Evolutionary conservation across 2,329 filamentous ascomycete species (phyloP).

Genomic region (Akanthomyces lecanii): DNA sequence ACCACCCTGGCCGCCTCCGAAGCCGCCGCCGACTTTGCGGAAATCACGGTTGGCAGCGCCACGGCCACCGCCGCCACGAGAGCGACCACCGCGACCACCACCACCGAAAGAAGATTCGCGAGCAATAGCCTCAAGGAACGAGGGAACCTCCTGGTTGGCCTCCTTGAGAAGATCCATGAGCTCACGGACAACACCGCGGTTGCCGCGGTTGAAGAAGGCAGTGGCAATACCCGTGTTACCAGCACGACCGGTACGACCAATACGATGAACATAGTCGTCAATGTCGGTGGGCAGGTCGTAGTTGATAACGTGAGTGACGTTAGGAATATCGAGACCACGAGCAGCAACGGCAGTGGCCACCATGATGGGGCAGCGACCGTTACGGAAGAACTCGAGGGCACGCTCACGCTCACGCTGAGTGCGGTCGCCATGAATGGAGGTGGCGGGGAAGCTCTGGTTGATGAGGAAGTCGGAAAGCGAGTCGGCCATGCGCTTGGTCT

Average conservation of each 20-base stretch:
- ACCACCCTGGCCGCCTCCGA: constrained; percentile 24
- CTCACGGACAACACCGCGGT: constrained; percentile 95
- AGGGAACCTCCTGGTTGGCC: constrained; percentile 92
- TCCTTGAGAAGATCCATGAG: constrained; percentile 97
- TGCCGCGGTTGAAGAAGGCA: constrained; percentile 99
- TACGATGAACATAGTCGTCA: constrained; percentile 98
- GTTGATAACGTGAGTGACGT: constrained; percentile 97
- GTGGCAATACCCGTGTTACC: constrained; percentile 98
- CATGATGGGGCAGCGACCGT: constrained; percentile 89
- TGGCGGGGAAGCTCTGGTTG: constrained; percentile 97
- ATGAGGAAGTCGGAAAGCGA: constrained; percentile 96
- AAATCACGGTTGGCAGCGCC: constrained; percentile 79
- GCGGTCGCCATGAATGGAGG: constrained; percentile 96
- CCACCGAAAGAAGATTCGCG: constrained; percentile 87
- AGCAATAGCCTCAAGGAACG: constrained; percentile 95
- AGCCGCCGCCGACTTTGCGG: constrained; percentile 62
- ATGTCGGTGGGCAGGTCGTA: constrained; percentile 99
- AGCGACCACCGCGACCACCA: constrained; percentile 53
- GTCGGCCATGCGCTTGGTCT: constrained; percentile 99
- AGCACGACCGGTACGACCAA: constrained; percentile 98
- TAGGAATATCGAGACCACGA: constrained; percentile 85
- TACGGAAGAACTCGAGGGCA: constrained; percentile 95
- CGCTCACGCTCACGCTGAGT: constrained; percentile 98
- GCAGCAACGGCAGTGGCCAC: constrained; percentile 97
- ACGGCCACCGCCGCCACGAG: constrained; percentile 58